Percentiles rank a stretch among this genome's conserved stretches.
phyloP scores from a whole-genome alignment of 2,329 filamentous ascomycete species.

The Aspergillus ochraceoroseus region DNA sequence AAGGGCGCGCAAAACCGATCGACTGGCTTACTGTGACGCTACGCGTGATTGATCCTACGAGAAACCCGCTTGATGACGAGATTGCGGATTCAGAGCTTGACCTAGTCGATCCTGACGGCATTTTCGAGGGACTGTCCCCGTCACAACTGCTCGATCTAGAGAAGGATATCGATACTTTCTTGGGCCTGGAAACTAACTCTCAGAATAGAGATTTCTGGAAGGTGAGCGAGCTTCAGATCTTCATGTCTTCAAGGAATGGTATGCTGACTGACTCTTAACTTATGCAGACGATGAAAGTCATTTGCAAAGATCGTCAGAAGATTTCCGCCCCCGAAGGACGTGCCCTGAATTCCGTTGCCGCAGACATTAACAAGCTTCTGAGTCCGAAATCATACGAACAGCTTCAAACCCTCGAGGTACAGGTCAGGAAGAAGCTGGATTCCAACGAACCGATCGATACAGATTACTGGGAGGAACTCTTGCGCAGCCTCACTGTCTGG shows the following conservation, averaged over 20 bases:
- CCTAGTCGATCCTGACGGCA: conserved; percentile 71
- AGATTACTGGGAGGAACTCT: conserved; percentile 94
- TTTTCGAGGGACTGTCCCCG: conserved; percentile 68
- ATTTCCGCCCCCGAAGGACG: conserved; percentile 63
- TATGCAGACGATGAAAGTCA: conserved; percentile 67
- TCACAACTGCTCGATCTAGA: conserved; percentile 69
- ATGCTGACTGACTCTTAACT: background rate
- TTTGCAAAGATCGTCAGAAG: conserved; percentile 72
- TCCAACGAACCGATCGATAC: conserved; percentile 91
- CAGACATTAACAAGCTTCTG: conserved; percentile 83
- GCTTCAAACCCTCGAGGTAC: conserved; percentile 76
- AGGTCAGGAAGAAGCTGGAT: conserved; percentile 78
- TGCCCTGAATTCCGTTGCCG: conserved; percentile 73
- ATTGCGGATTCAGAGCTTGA: conserved; percentile 70
- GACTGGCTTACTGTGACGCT: conserved; percentile 91
- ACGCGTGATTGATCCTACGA: conserved; percentile 78
- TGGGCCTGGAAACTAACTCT: conserved; percentile 70
- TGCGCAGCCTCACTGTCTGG: conserved; percentile 79
- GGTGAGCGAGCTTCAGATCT: conserved; percentile 47
- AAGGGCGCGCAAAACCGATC: conserved; percentile 83
- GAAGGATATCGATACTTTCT: conserved; percentile 73
- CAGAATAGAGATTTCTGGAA: conserved; percentile 86
- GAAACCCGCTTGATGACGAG: conserved; percentile 76
- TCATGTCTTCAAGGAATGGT: background rate
- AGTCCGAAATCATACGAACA: conserved; percentile 80